These are phyloP conservation scores for Suillus variegatus DNA, from an alignment of 768 basidiomycete genomes.

Conservation along the genomic window DNA sequence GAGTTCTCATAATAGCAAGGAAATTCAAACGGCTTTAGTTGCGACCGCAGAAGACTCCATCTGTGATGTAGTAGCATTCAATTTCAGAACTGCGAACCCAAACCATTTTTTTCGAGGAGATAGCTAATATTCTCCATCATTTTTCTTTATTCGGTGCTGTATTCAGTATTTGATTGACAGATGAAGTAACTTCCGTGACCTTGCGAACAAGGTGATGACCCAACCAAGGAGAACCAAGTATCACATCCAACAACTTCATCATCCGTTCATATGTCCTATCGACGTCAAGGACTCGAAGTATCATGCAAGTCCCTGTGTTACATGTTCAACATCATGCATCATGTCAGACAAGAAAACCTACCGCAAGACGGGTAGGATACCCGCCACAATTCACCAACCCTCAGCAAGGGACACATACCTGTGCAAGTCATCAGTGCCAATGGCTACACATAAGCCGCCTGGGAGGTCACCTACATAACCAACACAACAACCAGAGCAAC, in stretches of 20 bases:
- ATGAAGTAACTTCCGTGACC: too few relatives aligned
- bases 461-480: neutral
- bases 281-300: neutral
- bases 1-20: conserved; percentile 34
- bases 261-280: neutral
- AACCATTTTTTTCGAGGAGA: too few relatives aligned
- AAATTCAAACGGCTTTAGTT: conserved; percentile 10
- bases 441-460: neutral
- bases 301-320: neutral
- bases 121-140: too few relatives aligned
- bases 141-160: too few relatives aligned
- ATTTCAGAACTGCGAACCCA: too few relatives aligned
- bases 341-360: neutral
- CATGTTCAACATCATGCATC: neutral
- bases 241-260: neutral
- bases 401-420: neutral
- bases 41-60: conserved; percentile 22
- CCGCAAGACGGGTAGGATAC: neutral
- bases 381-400: neutral
- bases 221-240: neutral
- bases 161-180: too few relatives aligned
- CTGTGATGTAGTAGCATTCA: too few relatives aligned
- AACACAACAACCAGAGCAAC: neutral
- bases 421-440: neutral
- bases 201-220: neutral